Base-by-base conservation (phyloP, 441 rosid species). In the Cnidoscolus chayamansa region DNA sequence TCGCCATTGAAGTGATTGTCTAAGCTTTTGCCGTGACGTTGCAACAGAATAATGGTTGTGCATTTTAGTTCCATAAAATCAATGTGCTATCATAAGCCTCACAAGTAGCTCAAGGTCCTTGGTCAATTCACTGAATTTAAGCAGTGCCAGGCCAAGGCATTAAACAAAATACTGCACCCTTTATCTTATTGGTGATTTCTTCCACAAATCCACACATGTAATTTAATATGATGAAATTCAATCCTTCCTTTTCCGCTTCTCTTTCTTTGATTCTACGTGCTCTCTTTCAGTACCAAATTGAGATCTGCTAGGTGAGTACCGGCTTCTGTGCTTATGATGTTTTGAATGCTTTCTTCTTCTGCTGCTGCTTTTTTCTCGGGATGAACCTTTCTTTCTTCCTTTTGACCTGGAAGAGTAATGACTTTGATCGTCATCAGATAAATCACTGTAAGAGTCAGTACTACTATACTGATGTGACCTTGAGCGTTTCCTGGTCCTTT, bases 291-390 rank as follows among this genome's bases (percentile, higher is more conserved):
- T 9, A 75, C 77, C 78, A 63, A 70, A 78, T 12, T 57, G 81
- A 12, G 84, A 73, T 72, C 86, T 65, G 66, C 81, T 72, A 60
- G 90, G 79, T 15, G 91, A 87, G 48, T 83, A 86, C 76, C 85
- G 84, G 76, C 43, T 81, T 62, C 78, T 74, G 74, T 81, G 87
- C 72, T 77, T 81, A 55, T 47, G 80, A 72, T 79, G 93, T 75
- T 84, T 89, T 31, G 89, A 80, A 74, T 83, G 86, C 73, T 85
- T 91, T 81, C 84, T 35, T 35, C 40, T 35, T 35, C 40, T 89
- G 72, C 88, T 82, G 32, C 90, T 83, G 10, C 80, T 88, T 86
- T 89, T 89, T 66, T 87, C 92, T 66, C 70, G 75, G 17, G 90
- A 84, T 37, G 88, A 87, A 67, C 67, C 80, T 76, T 81, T 81